Evolutionary conservation across 257 asterid genomes (phyloP).

Genomic region (Primulina huaijiensis): DNA sequence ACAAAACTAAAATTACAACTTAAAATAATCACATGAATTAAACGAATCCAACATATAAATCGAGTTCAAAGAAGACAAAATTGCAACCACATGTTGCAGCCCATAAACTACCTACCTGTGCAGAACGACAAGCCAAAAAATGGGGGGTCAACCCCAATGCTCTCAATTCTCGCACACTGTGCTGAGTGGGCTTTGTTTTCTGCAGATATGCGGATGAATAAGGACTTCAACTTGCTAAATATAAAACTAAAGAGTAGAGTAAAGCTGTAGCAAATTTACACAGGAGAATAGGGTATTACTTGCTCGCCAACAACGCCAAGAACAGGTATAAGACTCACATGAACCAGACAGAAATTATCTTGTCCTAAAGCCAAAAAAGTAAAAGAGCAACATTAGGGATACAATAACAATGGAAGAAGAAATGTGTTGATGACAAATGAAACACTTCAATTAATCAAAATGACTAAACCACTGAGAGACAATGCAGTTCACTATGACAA

Average conservation of each 20-base stretch:
- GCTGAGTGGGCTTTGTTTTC: conserved; percentile 98
- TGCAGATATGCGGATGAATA: conserved; percentile 29
- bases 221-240: conserved; percentile 5
- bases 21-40: neutral
- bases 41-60: conserved; percentile 1
- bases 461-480: conserved; percentile 2
- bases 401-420: conserved; percentile 3
- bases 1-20: neutral
- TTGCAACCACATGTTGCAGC: neutral
- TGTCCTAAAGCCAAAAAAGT: conserved; percentile 45
- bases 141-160: conserved; percentile 93
- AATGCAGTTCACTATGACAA: neutral
- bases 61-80: conserved; percentile 5
- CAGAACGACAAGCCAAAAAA: conserved; percentile 93
- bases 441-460: neutral
- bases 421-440: neutral
- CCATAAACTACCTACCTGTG: conserved; percentile 48
- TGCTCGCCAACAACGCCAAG: conserved; percentile 98
- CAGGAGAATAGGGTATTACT: conserved; percentile 44
- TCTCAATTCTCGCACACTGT: conserved; percentile 89
- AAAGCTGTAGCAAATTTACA: conserved; percentile 3
- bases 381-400: conserved; percentile 15
- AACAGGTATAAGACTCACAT: conserved; percentile 94
- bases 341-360: conserved; percentile 88
- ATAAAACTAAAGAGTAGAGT: neutral